Base-by-base conservation (phyloP, 208 protist species). In the Endotrypanum monterogeii region DNA sequence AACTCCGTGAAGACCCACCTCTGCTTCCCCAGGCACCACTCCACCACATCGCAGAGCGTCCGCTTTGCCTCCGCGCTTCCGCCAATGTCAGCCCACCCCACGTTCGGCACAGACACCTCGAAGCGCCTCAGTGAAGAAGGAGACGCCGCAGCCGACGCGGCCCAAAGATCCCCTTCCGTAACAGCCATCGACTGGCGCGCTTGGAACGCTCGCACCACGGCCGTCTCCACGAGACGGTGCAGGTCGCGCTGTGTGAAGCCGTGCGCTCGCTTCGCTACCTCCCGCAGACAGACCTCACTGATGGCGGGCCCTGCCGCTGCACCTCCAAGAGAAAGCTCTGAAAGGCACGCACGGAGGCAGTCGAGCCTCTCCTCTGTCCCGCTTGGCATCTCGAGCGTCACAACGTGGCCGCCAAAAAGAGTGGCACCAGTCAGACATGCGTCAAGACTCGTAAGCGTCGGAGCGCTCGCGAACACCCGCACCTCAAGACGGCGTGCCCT, bases 21-120 rank as follows among this genome's bases (percentile, higher is more conserved):
- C 65, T 99, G 83, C 83, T 93, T 92, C 25, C 79, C 84, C 9
- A 99, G 92, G 54, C 78, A 91, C 88, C 90, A 98, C 41, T 83
- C 80, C 41, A 99, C 89, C 0, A 94, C 92, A 39, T 99, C 97
- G 54, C 87, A 85, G 30, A 99, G 79, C 12, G 82, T 83, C 67
- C 90, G 82, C 74, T 99, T 99, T 25, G 92, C 94, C 46, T 88
- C 85, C 37, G 89, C 86, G 76, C 98, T 97, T 9, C 98, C 98
- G 58, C 98, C 98, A 69, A 99, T 98, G 79, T 99, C 98, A 20
- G 76, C 72, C 98, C 98, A 99, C 20, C 69, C 71, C 16, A 98
- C 93, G 12, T 83, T 82, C 8, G 95, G 96, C 30, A 99, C 73
- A n/a, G 92, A 88, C 25, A 98, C 81, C 41, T 95, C 81, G 50